Base-by-base conservation (phyloP, 768 basidiomycete genomes). In the Pleurotus djamor region DNA sequence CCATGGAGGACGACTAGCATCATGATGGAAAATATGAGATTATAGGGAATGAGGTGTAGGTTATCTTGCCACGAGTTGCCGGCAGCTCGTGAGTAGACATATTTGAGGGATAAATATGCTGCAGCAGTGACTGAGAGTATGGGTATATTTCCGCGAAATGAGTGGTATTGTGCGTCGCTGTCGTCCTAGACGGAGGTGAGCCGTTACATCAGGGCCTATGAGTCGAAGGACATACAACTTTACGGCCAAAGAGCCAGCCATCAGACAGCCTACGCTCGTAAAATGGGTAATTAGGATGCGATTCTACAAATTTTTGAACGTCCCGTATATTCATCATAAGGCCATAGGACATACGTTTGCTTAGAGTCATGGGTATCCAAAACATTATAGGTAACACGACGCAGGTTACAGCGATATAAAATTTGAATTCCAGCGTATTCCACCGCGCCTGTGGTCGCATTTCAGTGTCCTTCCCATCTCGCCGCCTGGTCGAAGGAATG, bases 131-230 rank as follows among this genome's bases (percentile, higher is more conserved):
- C 63, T 14, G 79, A 66, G 4, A 98, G 80, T 4, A 86, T 71
- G 4, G 88, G 83, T 48, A 98, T 68, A 68, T 94, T 92, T 65
- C 82, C 79, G 41, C 97, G 84, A 72, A 99, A 97, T 3, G 86
- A 82, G 28, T 89, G 89, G 69, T 95, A 98, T 76, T 98, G 97
- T 0, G 80, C 76, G 67, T 98, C 97, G 62, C 92, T 94, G 67
- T 89, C 92, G 72, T 99, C 97, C 96, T 98, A 62, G 8, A 37
- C 50, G 38, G 44, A 35, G 28, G 51, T 59, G 36, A 61, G 51
- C 61, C 36, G 57, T 58, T 44, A 28, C 47, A 45, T 35, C 41
- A 49, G 49, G 52, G 51, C 16, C 14, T 37, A 7, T 9, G 38
- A 56, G 8, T 43, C 14, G 21, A 28, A 50, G 34, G 4, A 79